Evolutionary conservation across 176 grass and related monocot species (phyloP), one percentile per base, ranked within the genome.

Genomic region (Tuctoria greenei): DNA sequence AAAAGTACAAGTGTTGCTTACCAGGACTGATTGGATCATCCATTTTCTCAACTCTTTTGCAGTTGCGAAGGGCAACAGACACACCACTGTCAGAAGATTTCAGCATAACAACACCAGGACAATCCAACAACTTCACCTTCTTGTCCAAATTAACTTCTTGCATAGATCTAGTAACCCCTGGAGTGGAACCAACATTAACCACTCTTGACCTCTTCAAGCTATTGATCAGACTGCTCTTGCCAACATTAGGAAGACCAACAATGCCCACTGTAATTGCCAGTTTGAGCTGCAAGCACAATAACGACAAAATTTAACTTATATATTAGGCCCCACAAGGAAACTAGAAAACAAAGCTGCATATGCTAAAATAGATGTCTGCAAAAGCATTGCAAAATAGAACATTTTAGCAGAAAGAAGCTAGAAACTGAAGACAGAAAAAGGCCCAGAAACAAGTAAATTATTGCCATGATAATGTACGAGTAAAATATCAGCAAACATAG

Each of bases 61-160:
- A 95, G 72, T 95, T 99, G 46, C 87, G 84, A 86, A 99, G 91
- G 52, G 72, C 85, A 44, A 95, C 45, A 73, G 87, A 99, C n/a
- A 93, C 72, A 77, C 93, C 87, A 47, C 58, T 78, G 16, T 77
- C 78, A 65, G 81, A 64, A 66, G 89, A 90, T 76, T 85, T 99
- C n/a, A 99, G 84, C 95, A 95, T 95, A 63, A 95, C 95, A 82
- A 99, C 91, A 85, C 91, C 95, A 82, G 89, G 95, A 41, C 95
- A 92, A 86, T 99, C 95, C 17, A 99, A 73, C 71, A 99, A 68
- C 79, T 99, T 99, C 47, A 99, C 95, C 76, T 94, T 92, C 81
- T 90, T 99, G 70, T 99, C 95, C 50, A 99, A 84, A 35, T 99
- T 91, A 75, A 99, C 84, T 83, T 95, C 91, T 82, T 95, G 89